Percentiles rank a stretch among this genome's conserved stretches.
Evolutionary conservation across 1,284 basidiomycete genomes (phyloP).

Genomic region (Pascua guehoae): DNA sequence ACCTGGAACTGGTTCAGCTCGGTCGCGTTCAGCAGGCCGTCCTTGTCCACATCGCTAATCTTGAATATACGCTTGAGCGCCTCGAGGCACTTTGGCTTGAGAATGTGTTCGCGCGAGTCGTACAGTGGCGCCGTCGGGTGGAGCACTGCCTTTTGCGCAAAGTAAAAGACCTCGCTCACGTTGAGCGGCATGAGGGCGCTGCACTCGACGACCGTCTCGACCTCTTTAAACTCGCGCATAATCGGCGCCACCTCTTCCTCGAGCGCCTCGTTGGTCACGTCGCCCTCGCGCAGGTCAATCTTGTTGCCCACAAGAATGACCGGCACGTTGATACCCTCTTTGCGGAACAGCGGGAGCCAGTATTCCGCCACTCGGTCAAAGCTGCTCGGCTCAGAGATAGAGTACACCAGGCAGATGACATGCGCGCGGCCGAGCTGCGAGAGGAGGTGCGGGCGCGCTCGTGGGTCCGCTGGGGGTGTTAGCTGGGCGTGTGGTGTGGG

Average conservation of each 20-base stretch:
- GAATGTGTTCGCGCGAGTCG: slow-evolving; percentile 82
- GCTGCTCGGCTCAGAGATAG: slow-evolving; percentile 89
- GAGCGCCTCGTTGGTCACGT: slow-evolving; percentile 88
- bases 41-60: slow-evolving; percentile 91
- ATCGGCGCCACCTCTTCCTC: slow-evolving; percentile 92
- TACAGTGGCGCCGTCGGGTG: slow-evolving; percentile 97
- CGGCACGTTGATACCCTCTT: slow-evolving; percentile 92
- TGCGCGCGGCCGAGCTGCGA: slow-evolving; percentile 93
- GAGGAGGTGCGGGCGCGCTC: slow-evolving; percentile 74
- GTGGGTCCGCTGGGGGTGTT: slow-evolving; percentile 25
- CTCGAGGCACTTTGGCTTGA: slow-evolving; percentile 87
- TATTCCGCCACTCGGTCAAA: slow-evolving; percentile 98
- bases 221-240: slow-evolving; percentile 98
- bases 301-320: slow-evolving; percentile 98
- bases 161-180: slow-evolving; percentile 98
- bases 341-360: slow-evolving; percentile 95
- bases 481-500: neutral
- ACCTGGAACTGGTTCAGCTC: slow-evolving; percentile 98
- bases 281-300: slow-evolving; percentile 87
- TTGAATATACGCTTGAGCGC: slow-evolving; percentile 93
- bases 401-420: slow-evolving; percentile 96
- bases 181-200: slow-evolving; percentile 85
- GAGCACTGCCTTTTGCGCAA: slow-evolving; percentile 95
- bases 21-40: slow-evolving; percentile 80
- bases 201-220: slow-evolving; percentile 97